Base-by-base conservation (phyloP, 192 early-diverging fungal species). In the Glomus cerebriforme region DNA sequence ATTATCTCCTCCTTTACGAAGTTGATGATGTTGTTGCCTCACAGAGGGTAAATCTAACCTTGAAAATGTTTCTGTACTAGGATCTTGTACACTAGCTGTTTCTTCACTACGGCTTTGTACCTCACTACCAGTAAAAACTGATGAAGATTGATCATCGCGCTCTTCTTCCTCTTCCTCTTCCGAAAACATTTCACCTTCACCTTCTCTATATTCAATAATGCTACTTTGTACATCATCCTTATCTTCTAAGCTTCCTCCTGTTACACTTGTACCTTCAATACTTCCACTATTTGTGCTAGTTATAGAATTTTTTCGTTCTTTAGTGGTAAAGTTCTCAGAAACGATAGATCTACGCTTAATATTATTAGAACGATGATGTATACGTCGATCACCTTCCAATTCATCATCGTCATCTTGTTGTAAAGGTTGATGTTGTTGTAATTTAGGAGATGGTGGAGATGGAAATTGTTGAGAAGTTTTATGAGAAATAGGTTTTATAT, bases 81-180 rank as follows among this genome's bases (percentile, higher is more conserved):
- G 26, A 17, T 32, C 77, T 7, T 12, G 13, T 19, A 59, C 2
- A 9, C 73, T 75, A 19, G 45, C 22, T 19, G n/a, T 29, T 77
- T 77, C 64, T 59, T 78, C 77, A 35, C 77, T 78, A 59, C 73
- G n/a, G n/a, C n/a, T n/a, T n/a, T n/a, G n/a, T n/a, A n/a, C 73
- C 60, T 76, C 39, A 31, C 77, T 78, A 0, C 77, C 65, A 10
- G 77, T 78, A 78, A 27, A 78, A 34, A 68, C 22, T 3, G 77
- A 78, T 22, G 75, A 77, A 15, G 77, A 68, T 59, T 68, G 64
- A 66, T 77, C 75, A n/a, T 77, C 75, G 47, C 37, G 75, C 22
- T 78, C 77, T 58, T 78, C 76, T 37, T 77, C 75, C 7, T 27
- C 26, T 1, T 60, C 49, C n/a, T 13, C 17, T 27, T 60, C 64